Percentiles rank a stretch among this genome's conserved stretches.
phyloP scores from a whole-genome alignment of 2,329 filamentous ascomycete genomes.

The Exophiala calicioides region DNA sequence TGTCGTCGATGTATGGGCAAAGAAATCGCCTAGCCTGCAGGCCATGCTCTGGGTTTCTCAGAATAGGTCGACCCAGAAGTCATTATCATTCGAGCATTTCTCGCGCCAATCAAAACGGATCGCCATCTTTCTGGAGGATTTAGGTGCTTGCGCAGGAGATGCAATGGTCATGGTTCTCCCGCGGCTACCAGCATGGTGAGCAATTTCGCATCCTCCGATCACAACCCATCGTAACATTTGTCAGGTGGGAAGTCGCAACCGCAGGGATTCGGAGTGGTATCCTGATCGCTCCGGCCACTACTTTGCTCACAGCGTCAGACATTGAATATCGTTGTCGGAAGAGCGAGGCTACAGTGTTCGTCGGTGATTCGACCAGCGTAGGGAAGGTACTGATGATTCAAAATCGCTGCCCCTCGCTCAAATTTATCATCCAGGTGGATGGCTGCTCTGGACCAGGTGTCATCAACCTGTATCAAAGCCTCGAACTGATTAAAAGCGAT shows the following conservation, averaged over 20 bases:
- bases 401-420: constrained; percentile 34
- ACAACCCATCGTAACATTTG: too few species aligned
- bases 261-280: constrained; percentile 39
- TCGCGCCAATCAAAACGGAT: constrained; percentile 37
- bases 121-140: constrained; percentile 34
- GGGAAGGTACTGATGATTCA: constrained; percentile 36
- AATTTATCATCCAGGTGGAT: constrained; percentile 36
- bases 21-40: constrained; percentile 27
- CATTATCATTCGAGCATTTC: constrained; percentile 39
- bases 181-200: too few species aligned
- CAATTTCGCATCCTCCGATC: too few species aligned
- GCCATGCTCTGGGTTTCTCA: constrained; percentile 43
- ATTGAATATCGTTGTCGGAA: constrained; percentile 39
- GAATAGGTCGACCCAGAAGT: constrained; percentile 31
- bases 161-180: too few species aligned
- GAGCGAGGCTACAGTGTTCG: constrained; percentile 38
- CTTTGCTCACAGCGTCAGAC: constrained; percentile 39
- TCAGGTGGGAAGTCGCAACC: constrained; percentile 43
- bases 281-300: constrained; percentile 41
- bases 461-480: too few species aligned
- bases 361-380: constrained; percentile 38
- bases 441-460: too few species aligned
- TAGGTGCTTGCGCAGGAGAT: constrained; percentile 37
- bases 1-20: too few species aligned
- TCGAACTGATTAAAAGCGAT: too few species aligned